Evolutionary conservation across 306 rosid species (phyloP).

Genomic region (Malus asiatica): DNA sequence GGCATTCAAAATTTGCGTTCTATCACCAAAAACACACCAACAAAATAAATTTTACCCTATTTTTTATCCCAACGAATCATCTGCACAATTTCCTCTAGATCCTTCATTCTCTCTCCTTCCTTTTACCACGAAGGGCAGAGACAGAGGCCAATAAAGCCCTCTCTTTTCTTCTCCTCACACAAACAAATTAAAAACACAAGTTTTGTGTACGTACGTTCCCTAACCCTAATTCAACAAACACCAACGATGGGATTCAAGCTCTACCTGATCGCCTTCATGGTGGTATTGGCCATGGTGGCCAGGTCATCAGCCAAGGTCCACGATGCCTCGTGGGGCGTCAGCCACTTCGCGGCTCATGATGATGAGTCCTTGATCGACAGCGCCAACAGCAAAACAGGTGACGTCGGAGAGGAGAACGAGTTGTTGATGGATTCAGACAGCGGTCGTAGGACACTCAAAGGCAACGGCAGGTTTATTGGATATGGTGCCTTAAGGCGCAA

Average conservation of each 20-base stretch:
- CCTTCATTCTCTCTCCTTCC: neutral
- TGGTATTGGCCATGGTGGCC: conserved; percentile 26
- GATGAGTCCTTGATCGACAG: neutral
- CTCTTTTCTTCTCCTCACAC: neutral
- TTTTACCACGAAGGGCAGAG: neutral
- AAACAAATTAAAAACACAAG: neutral
- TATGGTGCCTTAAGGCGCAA: conserved; percentile 30
- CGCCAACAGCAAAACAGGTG: neutral
- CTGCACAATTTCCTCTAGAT: neutral
- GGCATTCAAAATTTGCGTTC: neutral
- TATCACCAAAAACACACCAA: neutral
- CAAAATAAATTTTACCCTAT: neutral
- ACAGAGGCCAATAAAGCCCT: neutral
- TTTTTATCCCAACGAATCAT: neutral
- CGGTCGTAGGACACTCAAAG: conserved; percentile 4
- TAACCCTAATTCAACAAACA: neutral
- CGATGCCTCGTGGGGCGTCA: conserved; percentile 6
- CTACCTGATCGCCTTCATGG: conserved; percentile 18
- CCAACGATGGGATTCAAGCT: conserved; percentile 30
- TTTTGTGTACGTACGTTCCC: neutral
- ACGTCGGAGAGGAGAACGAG: conserved; percentile 36
- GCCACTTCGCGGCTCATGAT: neutral
- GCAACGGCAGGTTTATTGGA: conserved; percentile 10
- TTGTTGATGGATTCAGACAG: conserved; percentile 29
- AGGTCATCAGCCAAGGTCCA: conserved; percentile 17